Percentiles rank a stretch among this genome's conserved stretches.
These are phyloP conservation scores for Hypoxylon sp. DNA, from an alignment of 2,329 filamentous ascomycete genomes.

Conservation along the genomic window DNA sequence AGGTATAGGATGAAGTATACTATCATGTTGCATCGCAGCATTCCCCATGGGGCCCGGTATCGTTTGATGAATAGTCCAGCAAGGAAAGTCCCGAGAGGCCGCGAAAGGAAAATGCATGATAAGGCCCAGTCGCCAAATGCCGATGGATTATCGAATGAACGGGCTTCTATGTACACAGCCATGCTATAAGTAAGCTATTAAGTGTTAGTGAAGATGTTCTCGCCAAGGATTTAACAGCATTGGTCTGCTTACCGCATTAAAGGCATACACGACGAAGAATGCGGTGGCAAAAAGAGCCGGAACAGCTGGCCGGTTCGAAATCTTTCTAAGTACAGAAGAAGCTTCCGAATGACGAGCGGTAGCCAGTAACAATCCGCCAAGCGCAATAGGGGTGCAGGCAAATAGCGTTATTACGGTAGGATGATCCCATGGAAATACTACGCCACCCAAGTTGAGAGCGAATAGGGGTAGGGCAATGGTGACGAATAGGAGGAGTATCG, in stretches of 20 bases:
- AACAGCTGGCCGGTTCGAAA: not conserved
- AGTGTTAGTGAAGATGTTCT: not conserved
- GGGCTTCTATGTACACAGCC: conserved; percentile 27
- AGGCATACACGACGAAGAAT: conserved; percentile 19
- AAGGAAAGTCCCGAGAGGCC: conserved; percentile 23
- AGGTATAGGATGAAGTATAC: conserved; percentile 21
- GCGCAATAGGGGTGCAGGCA: conserved; percentile 17
- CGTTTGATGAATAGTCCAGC: conserved; percentile 19
- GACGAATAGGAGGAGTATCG: conserved; percentile 17
- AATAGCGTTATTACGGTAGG: conserved; percentile 17
- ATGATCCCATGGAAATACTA: conserved; percentile 17
- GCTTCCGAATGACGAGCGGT: conserved; percentile 5
- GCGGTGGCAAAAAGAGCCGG: conserved; percentile 7
- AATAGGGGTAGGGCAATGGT: conserved; percentile 27
- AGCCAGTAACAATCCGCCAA: conserved; percentile 15
- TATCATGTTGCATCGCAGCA: conserved; percentile 23
- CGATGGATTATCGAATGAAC: conserved; percentile 19
- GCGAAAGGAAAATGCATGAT: conserved; percentile 26
- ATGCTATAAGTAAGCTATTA: conserved; percentile 26
- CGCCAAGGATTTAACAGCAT: not conserved
- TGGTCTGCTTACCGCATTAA: conserved; percentile 13
- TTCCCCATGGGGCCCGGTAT: conserved; percentile 18
- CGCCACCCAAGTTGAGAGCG: conserved; percentile 21
- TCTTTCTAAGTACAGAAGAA: not conserved
- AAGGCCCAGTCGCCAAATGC: conserved; percentile 25